phyloP scores from a whole-genome alignment of 441 rosid species.

The Erodium trifolium region DNA sequence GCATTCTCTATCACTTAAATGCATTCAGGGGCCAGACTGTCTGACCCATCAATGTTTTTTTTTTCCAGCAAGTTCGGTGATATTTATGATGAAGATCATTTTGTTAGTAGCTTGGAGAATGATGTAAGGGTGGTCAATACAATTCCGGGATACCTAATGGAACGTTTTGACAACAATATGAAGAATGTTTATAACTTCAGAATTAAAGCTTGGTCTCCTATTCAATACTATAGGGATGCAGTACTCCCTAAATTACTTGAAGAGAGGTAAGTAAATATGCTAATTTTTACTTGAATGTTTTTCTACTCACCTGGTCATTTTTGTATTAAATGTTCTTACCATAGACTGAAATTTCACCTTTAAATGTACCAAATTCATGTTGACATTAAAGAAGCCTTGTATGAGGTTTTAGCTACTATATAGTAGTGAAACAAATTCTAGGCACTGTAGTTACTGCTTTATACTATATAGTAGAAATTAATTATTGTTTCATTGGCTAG shows the following conservation, averaged over 20 bases:
- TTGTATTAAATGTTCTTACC: slow-evolving; percentile 2
- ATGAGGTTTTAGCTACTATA: too few species aligned
- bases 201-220: slow-evolving; percentile 96
- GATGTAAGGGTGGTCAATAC: slow-evolving; percentile 73
- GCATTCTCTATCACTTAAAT: background rate
- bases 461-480: background rate
- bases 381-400: background rate
- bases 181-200: slow-evolving; percentile 92
- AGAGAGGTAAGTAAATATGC: slow-evolving; percentile 67
- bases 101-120: slow-evolving; percentile 60
- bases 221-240: slow-evolving; percentile 72
- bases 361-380: background rate
- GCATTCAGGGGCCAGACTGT: slow-evolving; percentile 2
- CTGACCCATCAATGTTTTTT: slow-evolving; percentile 24
- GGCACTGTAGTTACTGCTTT: background rate
- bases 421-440: background rate
- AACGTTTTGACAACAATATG: slow-evolving; percentile 85
- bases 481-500: background rate
- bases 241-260: slow-evolving; percentile 89
- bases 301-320: slow-evolving; percentile 11
- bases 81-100: slow-evolving; percentile 85
- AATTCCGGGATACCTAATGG: slow-evolving; percentile 89
- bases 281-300: slow-evolving; percentile 6
- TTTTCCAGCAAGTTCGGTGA: slow-evolving; percentile 71
- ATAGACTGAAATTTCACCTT: background rate